Conservation (phyloP, 352 stramenopile genomes). For the Phytophthora sp. region DNA sequence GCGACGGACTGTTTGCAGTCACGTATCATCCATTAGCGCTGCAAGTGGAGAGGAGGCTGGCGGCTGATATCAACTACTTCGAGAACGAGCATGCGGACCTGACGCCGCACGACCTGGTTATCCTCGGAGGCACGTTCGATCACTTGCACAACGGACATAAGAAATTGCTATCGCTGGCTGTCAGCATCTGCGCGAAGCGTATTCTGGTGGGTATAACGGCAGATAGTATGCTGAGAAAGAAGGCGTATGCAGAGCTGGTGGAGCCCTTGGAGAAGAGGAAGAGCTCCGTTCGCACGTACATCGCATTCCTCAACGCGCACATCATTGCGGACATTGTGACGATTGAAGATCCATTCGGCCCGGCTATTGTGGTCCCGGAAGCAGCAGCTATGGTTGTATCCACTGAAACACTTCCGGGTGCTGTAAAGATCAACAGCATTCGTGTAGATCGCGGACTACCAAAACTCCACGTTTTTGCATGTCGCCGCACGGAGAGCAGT, state of each 20-base stretch:
- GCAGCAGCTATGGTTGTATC: slow-evolving; percentile 84
- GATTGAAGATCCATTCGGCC: slow-evolving; percentile 88
- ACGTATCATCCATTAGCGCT: slow-evolving; percentile 71
- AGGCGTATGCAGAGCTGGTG: slow-evolving; percentile 76
- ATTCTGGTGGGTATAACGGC: slow-evolving; percentile 85
- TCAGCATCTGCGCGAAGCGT: slow-evolving; percentile 50
- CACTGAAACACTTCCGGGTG: slow-evolving; percentile 79
- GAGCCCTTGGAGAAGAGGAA: slow-evolving; percentile 66
- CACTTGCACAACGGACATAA: slow-evolving; percentile 93
- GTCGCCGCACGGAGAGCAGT: slow-evolving; percentile 78
- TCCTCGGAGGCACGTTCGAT: slow-evolving; percentile 91
- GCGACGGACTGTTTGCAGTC: slow-evolving; percentile 59
- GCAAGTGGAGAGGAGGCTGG: slow-evolving; percentile 54
- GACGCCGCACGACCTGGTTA: slow-evolving; percentile 59
- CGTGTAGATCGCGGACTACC: slow-evolving; percentile 59
- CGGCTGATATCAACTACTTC: slow-evolving; percentile 70
- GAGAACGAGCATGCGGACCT: slow-evolving; percentile 70
- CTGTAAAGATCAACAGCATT: slow-evolving; percentile 88
- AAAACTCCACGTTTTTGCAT: slow-evolving; percentile 78
- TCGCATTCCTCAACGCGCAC: slow-evolving; percentile 68
- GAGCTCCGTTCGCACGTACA: slow-evolving; percentile 60
- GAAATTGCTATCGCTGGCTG: slow-evolving; percentile 85
- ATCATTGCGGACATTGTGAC: slow-evolving; percentile 73
- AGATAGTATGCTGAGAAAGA: slow-evolving; percentile 80
- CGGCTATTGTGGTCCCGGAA: slow-evolving; percentile 75